phyloP scores from a whole-genome alignment of 192 early-diverging fungal genomes.

The Dissophora globulifera region DNA sequence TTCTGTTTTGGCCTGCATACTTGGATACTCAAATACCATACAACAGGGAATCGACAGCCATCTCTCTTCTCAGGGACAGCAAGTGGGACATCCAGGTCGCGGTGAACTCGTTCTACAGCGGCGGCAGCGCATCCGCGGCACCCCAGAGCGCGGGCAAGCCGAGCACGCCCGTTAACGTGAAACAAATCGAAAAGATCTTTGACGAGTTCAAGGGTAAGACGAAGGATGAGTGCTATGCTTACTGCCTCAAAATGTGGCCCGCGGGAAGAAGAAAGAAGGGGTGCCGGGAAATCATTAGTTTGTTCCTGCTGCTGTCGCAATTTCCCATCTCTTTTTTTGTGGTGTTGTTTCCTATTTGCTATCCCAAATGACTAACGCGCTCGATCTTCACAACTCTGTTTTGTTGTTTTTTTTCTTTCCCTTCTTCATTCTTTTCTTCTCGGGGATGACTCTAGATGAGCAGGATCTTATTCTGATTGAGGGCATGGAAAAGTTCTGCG shows the following conservation, averaged over 20 bases:
- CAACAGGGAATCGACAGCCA: conserved; percentile 66
- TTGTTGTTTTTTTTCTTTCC: too few species aligned
- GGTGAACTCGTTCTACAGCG: conserved; percentile 68
- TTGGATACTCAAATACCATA: too few species aligned
- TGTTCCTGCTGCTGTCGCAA: too few species aligned
- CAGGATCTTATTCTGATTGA: conserved; percentile 76
- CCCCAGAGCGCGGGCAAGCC: conserved; percentile 7
- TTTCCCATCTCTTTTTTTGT: not conserved
- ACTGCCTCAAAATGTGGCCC: too few species aligned
- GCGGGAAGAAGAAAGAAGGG: not conserved
- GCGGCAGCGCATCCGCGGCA: conserved; percentile 28
- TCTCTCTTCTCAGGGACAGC: conserved; percentile 60
- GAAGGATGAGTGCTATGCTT: too few species aligned
- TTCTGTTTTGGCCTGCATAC: too few species aligned
- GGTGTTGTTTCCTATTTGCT: conserved; percentile 5
- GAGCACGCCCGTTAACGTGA: conserved; percentile 35
- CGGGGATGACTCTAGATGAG: conserved; percentile 65
- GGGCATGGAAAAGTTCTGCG: conserved; percentile 75
- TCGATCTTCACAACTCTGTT: too few species aligned
- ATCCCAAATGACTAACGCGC: not conserved
- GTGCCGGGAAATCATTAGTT: too few species aligned
- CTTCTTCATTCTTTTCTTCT: too few species aligned
- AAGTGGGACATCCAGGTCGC: conserved; percentile 79
- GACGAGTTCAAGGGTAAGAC: conserved; percentile 77
- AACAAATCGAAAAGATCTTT: conserved; percentile 69